These are phyloP conservation scores for Grosmannia huntii DNA, from an alignment of 2,329 filamentous ascomycete species.

Conservation along the genomic window DNA sequence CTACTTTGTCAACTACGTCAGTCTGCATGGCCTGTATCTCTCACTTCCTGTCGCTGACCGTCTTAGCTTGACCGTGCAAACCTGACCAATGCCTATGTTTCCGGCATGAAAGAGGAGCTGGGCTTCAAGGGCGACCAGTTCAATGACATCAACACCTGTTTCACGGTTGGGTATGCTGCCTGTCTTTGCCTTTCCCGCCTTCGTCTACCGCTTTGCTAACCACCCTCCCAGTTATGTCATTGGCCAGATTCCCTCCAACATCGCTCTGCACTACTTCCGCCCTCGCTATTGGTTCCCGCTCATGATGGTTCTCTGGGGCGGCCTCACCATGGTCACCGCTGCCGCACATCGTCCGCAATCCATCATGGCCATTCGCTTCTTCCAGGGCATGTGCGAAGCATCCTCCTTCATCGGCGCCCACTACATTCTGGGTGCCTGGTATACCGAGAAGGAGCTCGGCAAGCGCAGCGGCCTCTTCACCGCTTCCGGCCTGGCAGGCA, in stretches of 20 bases:
- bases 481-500: constrained; percentile 44
- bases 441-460: constrained; percentile 45
- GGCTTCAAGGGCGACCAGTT: constrained; percentile 33
- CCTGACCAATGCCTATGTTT: constrained; percentile 41
- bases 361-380: constrained; percentile 48
- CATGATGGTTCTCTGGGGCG: constrained; percentile 53
- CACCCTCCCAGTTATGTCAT: constrained; percentile 25
- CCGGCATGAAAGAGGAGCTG: constrained; percentile 39
- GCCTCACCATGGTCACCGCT: constrained; percentile 49
- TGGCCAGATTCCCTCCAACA: constrained; percentile 48
- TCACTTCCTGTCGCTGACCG: not conserved
- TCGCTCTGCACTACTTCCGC: constrained; percentile 49
- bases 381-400: constrained; percentile 41
- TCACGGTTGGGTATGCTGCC: constrained; percentile 27
- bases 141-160: constrained; percentile 41
- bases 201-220: not conserved
- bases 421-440: constrained; percentile 50
- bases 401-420: constrained; percentile 45
- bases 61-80: constrained; percentile 34
- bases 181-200: not conserved
- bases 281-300: constrained; percentile 51
- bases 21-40: constrained; percentile 8
- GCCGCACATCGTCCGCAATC: constrained; percentile 34
- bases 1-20: constrained; percentile 41
- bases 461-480: constrained; percentile 51